Conservation (phyloP, 2,329 filamentous ascomycete species). For the Pseudofabraea citricarpa region DNA sequence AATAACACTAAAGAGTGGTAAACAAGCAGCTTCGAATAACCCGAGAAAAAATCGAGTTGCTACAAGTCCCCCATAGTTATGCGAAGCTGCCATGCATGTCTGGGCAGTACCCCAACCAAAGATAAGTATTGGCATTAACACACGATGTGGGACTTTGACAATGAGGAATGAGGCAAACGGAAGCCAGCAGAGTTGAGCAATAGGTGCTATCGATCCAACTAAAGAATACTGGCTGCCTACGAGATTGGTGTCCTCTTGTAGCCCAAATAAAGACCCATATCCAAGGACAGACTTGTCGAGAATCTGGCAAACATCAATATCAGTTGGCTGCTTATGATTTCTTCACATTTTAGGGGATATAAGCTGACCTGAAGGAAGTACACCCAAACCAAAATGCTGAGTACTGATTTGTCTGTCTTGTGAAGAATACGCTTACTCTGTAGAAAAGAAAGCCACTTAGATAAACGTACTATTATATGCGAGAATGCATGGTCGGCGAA, state of each 20-base stretch:
- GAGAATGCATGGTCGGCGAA: not conserved
- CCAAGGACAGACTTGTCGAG: constrained; percentile 44
- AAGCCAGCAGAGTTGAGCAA: constrained; percentile 57
- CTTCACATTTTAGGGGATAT: not conserved
- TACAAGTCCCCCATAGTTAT: constrained; percentile 70
- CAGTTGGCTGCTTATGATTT: not conserved
- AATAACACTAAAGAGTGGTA: constrained; percentile 32
- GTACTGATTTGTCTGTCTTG: constrained; percentile 57
- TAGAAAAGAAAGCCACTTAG: not conserved
- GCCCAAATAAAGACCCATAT: constrained; percentile 55
- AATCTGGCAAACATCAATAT: constrained; percentile 32
- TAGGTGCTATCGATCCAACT: constrained; percentile 52
- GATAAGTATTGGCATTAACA: constrained; percentile 46
- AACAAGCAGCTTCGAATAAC: constrained; percentile 58
- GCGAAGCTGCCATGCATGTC: constrained; percentile 37
- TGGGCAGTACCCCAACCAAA: constrained; percentile 45
- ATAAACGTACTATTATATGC: not conserved
- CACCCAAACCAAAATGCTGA: constrained; percentile 49
- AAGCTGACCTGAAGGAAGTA: constrained; percentile 44
- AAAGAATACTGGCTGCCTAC: constrained; percentile 48
- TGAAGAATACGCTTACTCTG: constrained; percentile 52
- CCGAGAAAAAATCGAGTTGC: constrained; percentile 82
- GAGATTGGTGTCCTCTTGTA: constrained; percentile 47
- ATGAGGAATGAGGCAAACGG: constrained; percentile 56
- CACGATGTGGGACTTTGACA: constrained; percentile 54